These are phyloP conservation scores for Saccharomyces hybrid DNA, from an alignment of 1,139 yeast genomes.

Conservation along the genomic window DNA sequence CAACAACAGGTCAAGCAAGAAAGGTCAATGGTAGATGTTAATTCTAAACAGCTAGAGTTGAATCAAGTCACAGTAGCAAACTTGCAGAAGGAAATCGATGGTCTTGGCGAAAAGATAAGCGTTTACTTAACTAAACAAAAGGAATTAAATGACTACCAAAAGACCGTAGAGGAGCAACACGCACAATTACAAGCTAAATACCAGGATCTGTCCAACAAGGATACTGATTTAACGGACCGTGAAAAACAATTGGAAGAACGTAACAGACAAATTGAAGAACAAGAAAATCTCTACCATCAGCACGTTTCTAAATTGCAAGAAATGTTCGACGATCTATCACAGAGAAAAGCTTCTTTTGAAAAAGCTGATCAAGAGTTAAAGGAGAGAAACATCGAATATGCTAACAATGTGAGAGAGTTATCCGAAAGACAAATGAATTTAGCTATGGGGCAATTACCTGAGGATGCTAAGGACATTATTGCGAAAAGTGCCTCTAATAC, in stretches of 20 bases:
- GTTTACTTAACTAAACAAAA: slow-evolving; percentile 27
- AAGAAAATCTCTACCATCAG: slow-evolving; percentile 32
- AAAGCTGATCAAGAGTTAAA: slow-evolving; percentile 34
- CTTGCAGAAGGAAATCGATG: slow-evolving; percentile 44
- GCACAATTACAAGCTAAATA: slow-evolving; percentile 34
- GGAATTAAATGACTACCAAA: slow-evolving; percentile 36
- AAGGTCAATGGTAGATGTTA: slow-evolving; percentile 55
- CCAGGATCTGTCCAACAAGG: slow-evolving; percentile 22
- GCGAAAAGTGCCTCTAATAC: slow-evolving; percentile 17
- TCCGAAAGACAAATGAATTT: slow-evolving; percentile 33
- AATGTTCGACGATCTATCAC: slow-evolving; percentile 30
- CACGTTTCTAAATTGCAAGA: slow-evolving; percentile 33
- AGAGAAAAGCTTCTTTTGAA: slow-evolving; percentile 32
- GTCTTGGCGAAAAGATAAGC: slow-evolving; percentile 29
- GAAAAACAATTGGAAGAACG: slow-evolving; percentile 32
- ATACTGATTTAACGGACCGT: slow-evolving; percentile 25
- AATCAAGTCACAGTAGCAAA: slow-evolving; percentile 40
- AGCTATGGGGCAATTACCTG: slow-evolving; percentile 29
- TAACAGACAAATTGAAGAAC: slow-evolving; percentile 29
- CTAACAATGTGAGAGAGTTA: slow-evolving; percentile 33
- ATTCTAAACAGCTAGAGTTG: slow-evolving; percentile 60
- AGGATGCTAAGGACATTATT: slow-evolving; percentile 31
- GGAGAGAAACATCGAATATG: slow-evolving; percentile 34
- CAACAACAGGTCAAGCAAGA: slow-evolving; percentile 51
- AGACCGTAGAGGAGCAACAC: slow-evolving; percentile 33